These are phyloP conservation scores for Solanum appendiculatum DNA, from an alignment of 257 asterid species.

Conservation along the genomic window DNA sequence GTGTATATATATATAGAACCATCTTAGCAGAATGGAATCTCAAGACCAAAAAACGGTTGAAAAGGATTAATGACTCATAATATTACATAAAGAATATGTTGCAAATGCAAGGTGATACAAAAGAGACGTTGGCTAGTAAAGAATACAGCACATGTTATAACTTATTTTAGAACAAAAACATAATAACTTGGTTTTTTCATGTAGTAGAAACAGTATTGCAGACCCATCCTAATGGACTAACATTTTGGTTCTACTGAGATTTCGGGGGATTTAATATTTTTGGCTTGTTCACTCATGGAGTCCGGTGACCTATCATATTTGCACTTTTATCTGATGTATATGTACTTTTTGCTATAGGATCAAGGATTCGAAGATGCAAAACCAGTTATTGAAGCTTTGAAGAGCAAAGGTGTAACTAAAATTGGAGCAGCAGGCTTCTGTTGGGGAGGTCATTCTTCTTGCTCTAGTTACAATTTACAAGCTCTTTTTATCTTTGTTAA, in stretches of 20 bases:
- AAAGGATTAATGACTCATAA: too few relatives aligned
- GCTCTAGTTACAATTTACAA: background rate
- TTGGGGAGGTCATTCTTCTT: slow-evolving; percentile 45
- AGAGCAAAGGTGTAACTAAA: slow-evolving; percentile 41
- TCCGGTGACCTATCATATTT: background rate
- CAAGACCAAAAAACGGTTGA: too few relatives aligned
- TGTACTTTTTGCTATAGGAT: slow-evolving; percentile 19
- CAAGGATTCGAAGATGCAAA: slow-evolving; percentile 53
- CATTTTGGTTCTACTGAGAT: background rate
- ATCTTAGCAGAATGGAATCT: too few relatives aligned
- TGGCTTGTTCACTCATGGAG: background rate
- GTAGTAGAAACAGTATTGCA: background rate
- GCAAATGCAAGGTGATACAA: too few relatives aligned
- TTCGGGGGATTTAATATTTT: background rate
- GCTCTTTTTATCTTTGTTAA: background rate
- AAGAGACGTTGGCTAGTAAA: too few relatives aligned
- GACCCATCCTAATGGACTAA: background rate
- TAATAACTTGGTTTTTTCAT: background rate
- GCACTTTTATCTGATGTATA: background rate
- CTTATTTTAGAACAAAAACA: background rate
- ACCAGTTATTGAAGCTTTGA: slow-evolving; percentile 45
- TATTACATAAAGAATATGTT: too few relatives aligned
- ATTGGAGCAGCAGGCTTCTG: slow-evolving; percentile 68
- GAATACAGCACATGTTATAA: too few relatives aligned
- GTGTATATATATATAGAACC: too few relatives aligned